Conservation (phyloP, 2,329 filamentous ascomycete genomes). For the Fusarium coffeatum region DNA sequence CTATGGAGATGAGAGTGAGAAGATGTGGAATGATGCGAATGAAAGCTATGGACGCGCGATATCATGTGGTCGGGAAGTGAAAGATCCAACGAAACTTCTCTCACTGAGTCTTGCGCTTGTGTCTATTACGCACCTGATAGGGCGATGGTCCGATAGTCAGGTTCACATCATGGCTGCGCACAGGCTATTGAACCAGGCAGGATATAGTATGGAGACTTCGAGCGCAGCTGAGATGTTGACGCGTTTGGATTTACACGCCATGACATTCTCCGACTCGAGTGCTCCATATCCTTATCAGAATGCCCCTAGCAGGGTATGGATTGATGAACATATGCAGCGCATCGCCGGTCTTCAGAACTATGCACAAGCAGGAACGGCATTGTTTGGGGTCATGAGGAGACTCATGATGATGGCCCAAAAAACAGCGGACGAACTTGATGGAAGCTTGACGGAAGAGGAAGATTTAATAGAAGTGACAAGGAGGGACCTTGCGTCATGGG, state of each 20-base stretch:
- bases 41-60: conserved; percentile 47
- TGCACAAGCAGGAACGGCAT: conserved; percentile 37
- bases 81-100: conserved; percentile 44
- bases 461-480: conserved; percentile 5
- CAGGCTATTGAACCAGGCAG: conserved; percentile 41
- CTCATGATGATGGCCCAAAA: conserved; percentile 39
- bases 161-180: conserved; percentile 50
- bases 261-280: conserved; percentile 50
- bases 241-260: conserved; percentile 50
- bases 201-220: conserved; percentile 19
- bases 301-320: conserved; percentile 16
- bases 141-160: conserved; percentile 48
- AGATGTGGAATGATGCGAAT: conserved; percentile 39
- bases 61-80: conserved; percentile 44
- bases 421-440: background rate
- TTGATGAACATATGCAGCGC: conserved; percentile 28
- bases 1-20: background rate
- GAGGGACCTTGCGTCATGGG: conserved; percentile 38
- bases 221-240: conserved; percentile 44
- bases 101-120: conserved; percentile 50
- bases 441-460: background rate
- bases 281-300: conserved; percentile 48
- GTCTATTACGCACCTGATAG: conserved; percentile 49
- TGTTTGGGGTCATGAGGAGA: conserved; percentile 39
- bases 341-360: conserved; percentile 32